Base-by-base conservation (phyloP, 2,329 filamentous ascomycete genomes). In the Mollisiaceae sp. region DNA sequence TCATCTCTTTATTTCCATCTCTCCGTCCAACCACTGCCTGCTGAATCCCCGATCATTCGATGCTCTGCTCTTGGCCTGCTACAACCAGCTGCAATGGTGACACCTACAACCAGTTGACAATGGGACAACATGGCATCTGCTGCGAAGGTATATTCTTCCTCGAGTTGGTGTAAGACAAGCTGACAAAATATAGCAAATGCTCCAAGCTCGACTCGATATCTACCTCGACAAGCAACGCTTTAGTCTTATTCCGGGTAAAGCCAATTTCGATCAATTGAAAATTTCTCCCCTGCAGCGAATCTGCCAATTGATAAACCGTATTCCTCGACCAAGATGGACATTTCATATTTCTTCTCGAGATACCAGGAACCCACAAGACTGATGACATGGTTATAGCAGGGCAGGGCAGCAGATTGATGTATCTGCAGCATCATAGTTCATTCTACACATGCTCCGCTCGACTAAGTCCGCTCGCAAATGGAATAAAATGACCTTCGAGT, bases 171-270 rank as follows among this genome's bases (percentile, higher is more conserved):
- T 11, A 12, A 24, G 18, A 39, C 35, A 38, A 50, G 14, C 45
- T 64, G 24, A 66, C 32, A 43, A 24, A 18, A 22, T 22, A 12
- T 47, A 69, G 70, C 47, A 64, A 67, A 63, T 65, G 12, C 64
- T 74, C 1, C 68, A 69, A 18, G 54, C 77, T 2, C 64, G 72
- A 14, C 69, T 83, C 24, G 71, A 74, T 0, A 20, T 72, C 0
- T 76, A 77, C 50, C 81, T 80, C 73, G 82, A 84, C 74, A 83
- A 83, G 70, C 82, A 81, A 63, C 82, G 75, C 1, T 83, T 84
- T 65, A 80, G 80, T 2, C 75, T 76, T 0, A 74, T 75, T 14
- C 78, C 82, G 0, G 80, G 80, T 1, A 80, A 83, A 68, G 79
- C 82, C 0, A 74, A 78, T n/a, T 82, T 83, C 64, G 80, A 83